A percentile compares a stretch with the other conserved stretches of the same genome.
Conservation (phyloP, 2,329 filamentous ascomycete genomes). For the Aureobasidium zeae region DNA sequence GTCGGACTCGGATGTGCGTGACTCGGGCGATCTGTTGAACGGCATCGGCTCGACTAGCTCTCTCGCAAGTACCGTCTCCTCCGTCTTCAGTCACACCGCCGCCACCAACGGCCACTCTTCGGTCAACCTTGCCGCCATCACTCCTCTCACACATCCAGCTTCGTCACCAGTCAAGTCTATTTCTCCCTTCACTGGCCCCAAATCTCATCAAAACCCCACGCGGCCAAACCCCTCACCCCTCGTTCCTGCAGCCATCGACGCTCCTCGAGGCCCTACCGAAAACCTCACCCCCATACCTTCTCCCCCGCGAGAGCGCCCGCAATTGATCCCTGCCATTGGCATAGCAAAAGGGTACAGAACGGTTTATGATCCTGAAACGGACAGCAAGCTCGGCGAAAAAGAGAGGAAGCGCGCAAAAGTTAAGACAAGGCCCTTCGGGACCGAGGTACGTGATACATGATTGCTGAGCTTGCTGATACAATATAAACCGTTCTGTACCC, state of each 20-base stretch:
- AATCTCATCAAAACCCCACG: slow-evolving; percentile 19
- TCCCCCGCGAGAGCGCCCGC: slow-evolving; percentile 35
- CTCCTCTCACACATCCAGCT: slow-evolving; percentile 57
- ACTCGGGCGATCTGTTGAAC: slow-evolving; percentile 56
- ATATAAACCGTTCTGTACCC: slow-evolving; percentile 32
- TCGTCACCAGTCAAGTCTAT: slow-evolving; percentile 52
- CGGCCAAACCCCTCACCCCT: slow-evolving; percentile 3
- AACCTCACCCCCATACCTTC: slow-evolving; percentile 32
- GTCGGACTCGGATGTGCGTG: slow-evolving; percentile 20
- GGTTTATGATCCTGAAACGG: slow-evolving; percentile 55
- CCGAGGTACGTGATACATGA: slow-evolving; percentile 34
- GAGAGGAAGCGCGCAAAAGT: slow-evolving; percentile 36
- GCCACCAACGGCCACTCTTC: slow-evolving; percentile 46
- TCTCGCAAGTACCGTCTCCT: slow-evolving; percentile 59
- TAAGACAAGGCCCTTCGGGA: slow-evolving; percentile 29
- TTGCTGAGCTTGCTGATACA: slow-evolving; percentile 29
- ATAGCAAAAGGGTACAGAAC: slow-evolving; percentile 50
- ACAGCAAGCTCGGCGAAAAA: slow-evolving; percentile 50
- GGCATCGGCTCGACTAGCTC: slow-evolving; percentile 65
- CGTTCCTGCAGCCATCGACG: neutral
- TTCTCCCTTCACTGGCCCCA: slow-evolving; percentile 38
- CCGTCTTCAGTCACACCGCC: slow-evolving; percentile 54
- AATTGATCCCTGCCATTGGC: slow-evolving; percentile 43
- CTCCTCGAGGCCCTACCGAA: slow-evolving; percentile 6
- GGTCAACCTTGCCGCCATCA: slow-evolving; percentile 45